Evolutionary conservation across 495 filamentous ascomycete species (phyloP), one percentile per base, ranked within the genome.

Genomic region (Aspergillus cavernicola): DNA sequence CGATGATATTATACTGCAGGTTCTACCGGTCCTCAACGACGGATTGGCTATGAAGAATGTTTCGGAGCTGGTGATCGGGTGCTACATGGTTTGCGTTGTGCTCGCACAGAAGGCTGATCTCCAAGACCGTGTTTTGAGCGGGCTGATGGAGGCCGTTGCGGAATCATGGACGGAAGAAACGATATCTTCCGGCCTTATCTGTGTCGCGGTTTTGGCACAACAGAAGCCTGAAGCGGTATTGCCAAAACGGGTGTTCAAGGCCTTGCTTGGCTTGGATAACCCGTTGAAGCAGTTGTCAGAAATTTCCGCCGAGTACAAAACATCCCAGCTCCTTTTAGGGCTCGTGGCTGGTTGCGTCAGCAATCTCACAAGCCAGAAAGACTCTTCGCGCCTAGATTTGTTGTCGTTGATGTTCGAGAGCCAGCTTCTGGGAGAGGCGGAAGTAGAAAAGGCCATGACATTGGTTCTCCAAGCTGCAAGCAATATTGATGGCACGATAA

Each of bases 71-170:
- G 83, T 89, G 42, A 79, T 92, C 55, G 90, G 85, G 18, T 90
- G 85, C 60, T 97, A 95, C 63, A 96, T 95, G 89, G 81, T 97
- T 22, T 77, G 89, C 20, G 84, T 88, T 0, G 80, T 97, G 47
- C 73, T 97, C 46, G 90, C 85, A 8, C 84, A 89, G 18, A 97
- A 96, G 65, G 82, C 84, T 8, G 73, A 76, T 19, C 76, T 97
- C 13, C 79, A 85, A 22, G 89, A 96, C 57, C 80, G 79, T 42
- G 79, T 90, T 4, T 68, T 97, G 22, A 75, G 84, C 50, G 83
- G 82, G 4, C 73, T 97, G 56, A 96, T 97, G 92, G 86, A 92
- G 57, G 87, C 88, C 39, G 77, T 97, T 18, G 85, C 85, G 10
- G 71, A 69, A 19, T 86, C 86, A 6, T 95, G 87, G 87, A 85